Percentiles rank a stretch among this genome's conserved stretches.
These are phyloP conservation scores for Debaryomyces sp. DNA, from an alignment of 1,139 yeast genomes.

Conservation along the genomic window DNA sequence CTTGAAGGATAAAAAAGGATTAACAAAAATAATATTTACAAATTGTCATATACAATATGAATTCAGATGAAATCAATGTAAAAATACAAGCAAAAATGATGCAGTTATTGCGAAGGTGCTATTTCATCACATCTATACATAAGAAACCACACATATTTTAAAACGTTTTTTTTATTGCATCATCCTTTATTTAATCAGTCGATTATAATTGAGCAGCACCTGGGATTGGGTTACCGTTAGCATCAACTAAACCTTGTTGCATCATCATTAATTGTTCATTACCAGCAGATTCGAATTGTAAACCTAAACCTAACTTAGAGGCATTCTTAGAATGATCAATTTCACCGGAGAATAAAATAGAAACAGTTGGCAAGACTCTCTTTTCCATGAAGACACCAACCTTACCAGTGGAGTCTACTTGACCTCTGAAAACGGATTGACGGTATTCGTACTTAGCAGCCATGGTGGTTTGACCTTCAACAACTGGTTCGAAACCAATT, in stretches of 20 bases:
- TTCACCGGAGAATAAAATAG: slow-evolving; percentile 86
- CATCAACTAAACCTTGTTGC: slow-evolving; percentile 81
- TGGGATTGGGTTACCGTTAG: slow-evolving; percentile 81
- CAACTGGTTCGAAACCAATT: slow-evolving; percentile 75
- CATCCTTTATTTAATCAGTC: slow-evolving; percentile 3
- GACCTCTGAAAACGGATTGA: slow-evolving; percentile 95
- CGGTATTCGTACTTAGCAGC: slow-evolving; percentile 99
- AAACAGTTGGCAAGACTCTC: slow-evolving; percentile 89
- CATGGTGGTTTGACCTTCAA: slow-evolving; percentile 89
- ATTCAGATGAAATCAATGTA: slow-evolving; percentile 6
- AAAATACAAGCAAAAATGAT: slow-evolving; percentile 3
- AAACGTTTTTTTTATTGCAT: slow-evolving; percentile 1
- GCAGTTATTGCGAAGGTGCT: slow-evolving; percentile 3
- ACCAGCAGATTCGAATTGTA: slow-evolving; percentile 94
- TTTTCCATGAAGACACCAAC: slow-evolving; percentile 90
- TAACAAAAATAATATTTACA: slow-evolving; percentile 8
- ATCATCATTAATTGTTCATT: slow-evolving; percentile 76
- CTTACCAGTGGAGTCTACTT: slow-evolving; percentile 88
- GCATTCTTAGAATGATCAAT: slow-evolving; percentile 87
- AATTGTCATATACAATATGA: slow-evolving; percentile 8
- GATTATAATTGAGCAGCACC: slow-evolving; percentile 56
- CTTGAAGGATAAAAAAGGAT: background rate
- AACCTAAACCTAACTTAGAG: slow-evolving; percentile 88
- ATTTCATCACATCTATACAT: slow-evolving; percentile 6
- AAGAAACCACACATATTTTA: slow-evolving; percentile 3